These are phyloP conservation scores for Primulina eburnea DNA, from an alignment of 257 asterid species.

Conservation along the genomic window DNA sequence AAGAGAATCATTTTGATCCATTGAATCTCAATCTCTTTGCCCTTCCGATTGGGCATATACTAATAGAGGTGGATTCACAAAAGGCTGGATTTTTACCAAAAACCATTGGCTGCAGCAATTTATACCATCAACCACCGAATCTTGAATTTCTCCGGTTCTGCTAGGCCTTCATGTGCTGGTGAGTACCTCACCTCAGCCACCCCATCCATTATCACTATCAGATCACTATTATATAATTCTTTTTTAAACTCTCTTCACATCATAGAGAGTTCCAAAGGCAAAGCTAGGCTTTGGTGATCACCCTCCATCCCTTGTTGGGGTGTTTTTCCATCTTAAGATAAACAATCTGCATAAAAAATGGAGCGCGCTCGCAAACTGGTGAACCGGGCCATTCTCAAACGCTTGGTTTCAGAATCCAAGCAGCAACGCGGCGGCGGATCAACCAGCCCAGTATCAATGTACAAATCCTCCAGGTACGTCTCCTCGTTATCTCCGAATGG, in stretches of 20 bases:
- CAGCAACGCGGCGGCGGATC: slow-evolving; percentile 23
- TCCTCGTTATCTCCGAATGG: slow-evolving; percentile 65
- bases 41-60: slow-evolving; percentile 20
- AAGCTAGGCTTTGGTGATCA: neutral
- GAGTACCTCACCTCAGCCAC: too few relatives aligned
- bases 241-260: too few relatives aligned
- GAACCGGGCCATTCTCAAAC: slow-evolving; percentile 58
- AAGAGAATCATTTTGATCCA: slow-evolving; percentile 61
- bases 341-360: slow-evolving; percentile 34
- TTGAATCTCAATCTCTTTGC: slow-evolving; percentile 62
- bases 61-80: too few relatives aligned
- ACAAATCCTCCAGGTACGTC: slow-evolving; percentile 57
- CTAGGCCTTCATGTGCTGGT: too few relatives aligned
- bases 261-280: neutral
- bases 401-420: slow-evolving; percentile 55
- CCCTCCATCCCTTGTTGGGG: slow-evolving; percentile 22
- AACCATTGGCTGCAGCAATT: slow-evolving; percentile 26
- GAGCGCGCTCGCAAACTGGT: slow-evolving; percentile 78
- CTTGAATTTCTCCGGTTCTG: slow-evolving; percentile 17
- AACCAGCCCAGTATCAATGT: slow-evolving; percentile 19
- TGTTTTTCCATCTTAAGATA: slow-evolving; percentile 4
- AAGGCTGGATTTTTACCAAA: slow-evolving; percentile 21
- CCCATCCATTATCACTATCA: slow-evolving; percentile 41
- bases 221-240: slow-evolving; percentile 8
- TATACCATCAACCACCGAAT: slow-evolving; percentile 43